Percentiles rank a stretch among this genome's conserved stretches.
These are phyloP conservation scores for Pichia nakasei DNA, from an alignment of 805 yeast genomes.

Conservation along the genomic window DNA sequence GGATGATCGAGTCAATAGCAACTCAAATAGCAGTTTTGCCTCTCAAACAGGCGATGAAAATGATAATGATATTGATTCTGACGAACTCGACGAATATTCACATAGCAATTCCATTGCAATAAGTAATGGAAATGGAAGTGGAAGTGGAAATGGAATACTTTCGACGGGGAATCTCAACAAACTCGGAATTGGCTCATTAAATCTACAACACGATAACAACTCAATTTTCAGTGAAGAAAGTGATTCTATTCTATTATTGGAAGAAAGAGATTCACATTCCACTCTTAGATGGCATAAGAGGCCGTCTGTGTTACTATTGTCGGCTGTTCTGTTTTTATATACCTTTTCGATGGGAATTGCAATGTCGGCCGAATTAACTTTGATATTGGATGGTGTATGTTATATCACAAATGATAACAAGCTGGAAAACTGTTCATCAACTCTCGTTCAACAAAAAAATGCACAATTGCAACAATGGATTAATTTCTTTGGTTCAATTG, in stretches of 20 bases:
- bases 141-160: neutral
- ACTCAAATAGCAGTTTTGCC: neutral
- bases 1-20: neutral
- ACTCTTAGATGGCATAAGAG: conserved; percentile 42
- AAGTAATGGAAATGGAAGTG: neutral
- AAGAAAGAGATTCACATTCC: conserved; percentile 9
- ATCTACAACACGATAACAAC: conserved; percentile 1
- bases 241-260: conserved; percentile 9
- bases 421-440: conserved; percentile 27
- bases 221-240: conserved; percentile 5
- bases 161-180: too few relatives aligned
- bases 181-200: too few relatives aligned
- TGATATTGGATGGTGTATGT: conserved; percentile 33
- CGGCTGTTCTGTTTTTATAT: conserved; percentile 32
- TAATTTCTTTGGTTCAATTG: conserved; percentile 33
- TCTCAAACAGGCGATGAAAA: conserved; percentile 13
- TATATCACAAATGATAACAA: conserved; percentile 18
- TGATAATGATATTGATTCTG: conserved; percentile 2
- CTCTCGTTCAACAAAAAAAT: conserved; percentile 33
- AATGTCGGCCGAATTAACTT: conserved; percentile 30
- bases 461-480: conserved; percentile 42
- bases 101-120: neutral
- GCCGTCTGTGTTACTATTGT: conserved; percentile 48
- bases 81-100: neutral
- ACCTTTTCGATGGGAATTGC: conserved; percentile 34